Evolutionary conservation across 371 early-diverging fungal genomes (phyloP).

Genomic region (Rhizopus sp.): DNA sequence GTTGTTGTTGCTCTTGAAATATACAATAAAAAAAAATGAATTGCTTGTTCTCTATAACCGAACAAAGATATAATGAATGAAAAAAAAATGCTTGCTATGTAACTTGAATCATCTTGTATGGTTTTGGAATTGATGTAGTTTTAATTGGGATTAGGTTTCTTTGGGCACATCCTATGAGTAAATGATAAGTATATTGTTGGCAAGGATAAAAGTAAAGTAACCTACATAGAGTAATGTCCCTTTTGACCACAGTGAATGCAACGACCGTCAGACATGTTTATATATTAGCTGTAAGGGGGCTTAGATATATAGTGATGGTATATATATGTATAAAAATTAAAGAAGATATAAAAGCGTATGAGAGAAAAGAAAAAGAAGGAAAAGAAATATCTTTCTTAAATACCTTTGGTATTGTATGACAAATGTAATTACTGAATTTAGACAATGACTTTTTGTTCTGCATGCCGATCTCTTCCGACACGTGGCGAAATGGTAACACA

Average conservation of each 20-base stretch:
- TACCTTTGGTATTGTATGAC: neutral
- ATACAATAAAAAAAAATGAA: neutral
- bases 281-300: neutral
- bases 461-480: conserved; percentile 15
- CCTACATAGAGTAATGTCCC: conserved; percentile 53
- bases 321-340: neutral
- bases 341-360: neutral
- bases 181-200: conserved; percentile 5
- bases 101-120: neutral
- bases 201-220: conserved; percentile 2
- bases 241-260: conserved; percentile 52
- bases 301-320: neutral
- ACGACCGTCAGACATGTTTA: conserved; percentile 50
- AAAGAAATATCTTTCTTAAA: neutral
- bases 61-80: neutral
- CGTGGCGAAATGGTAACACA: conserved; percentile 15
- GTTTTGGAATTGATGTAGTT: neutral
- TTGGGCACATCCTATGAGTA: conserved; percentile 39
- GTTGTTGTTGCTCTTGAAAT: conserved; percentile 5
- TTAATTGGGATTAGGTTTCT: conserved; percentile 36
- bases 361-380: neutral
- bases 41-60: conserved; percentile 25
- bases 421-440: neutral
- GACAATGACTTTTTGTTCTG: conserved; percentile 4
- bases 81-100: neutral